A percentile compares a stretch with the other conserved stretches of the same genome.
phyloP scores from a whole-genome alignment of 2,329 filamentous ascomycete genomes.

The Fusarium stilboides region DNA sequence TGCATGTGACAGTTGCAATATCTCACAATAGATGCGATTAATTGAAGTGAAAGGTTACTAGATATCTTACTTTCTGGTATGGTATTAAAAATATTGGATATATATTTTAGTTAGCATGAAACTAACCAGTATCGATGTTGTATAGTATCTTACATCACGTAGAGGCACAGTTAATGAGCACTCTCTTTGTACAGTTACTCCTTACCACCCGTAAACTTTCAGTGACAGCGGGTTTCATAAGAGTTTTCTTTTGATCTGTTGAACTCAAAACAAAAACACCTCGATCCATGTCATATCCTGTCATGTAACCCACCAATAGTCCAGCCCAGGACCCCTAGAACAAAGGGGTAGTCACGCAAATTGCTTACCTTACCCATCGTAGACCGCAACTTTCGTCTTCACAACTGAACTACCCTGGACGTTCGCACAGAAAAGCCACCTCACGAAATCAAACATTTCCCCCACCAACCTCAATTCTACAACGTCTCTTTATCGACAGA shows the following conservation, averaged over 20 bases:
- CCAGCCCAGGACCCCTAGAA: neutral
- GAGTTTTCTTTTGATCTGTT: neutral
- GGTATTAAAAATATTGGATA: neutral
- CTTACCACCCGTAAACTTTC: neutral
- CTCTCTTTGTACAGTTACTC: neutral
- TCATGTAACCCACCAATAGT: neutral
- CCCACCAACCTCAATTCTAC: slow-evolving; percentile 18
- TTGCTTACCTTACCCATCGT: slow-evolving; percentile 15
- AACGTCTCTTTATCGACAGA: slow-evolving; percentile 15
- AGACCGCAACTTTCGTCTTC: slow-evolving; percentile 38
- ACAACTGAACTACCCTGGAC: slow-evolving; percentile 29
- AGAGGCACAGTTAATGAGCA: too few species aligned
- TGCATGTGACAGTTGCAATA: slow-evolving; percentile 23
- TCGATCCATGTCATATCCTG: too few species aligned
- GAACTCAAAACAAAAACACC: neutral
- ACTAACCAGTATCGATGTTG: too few species aligned
- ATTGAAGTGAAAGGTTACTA: neutral
- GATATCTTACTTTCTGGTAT: neutral
- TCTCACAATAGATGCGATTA: neutral
- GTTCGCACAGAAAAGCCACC: slow-evolving; percentile 27
- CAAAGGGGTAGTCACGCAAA: slow-evolving; percentile 6
- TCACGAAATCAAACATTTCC: slow-evolving; percentile 31
- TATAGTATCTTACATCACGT: too few species aligned
- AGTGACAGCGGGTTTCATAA: too few species aligned
- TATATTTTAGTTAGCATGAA: neutral